phyloP scores from a whole-genome alignment of 345 rosid genomes.

The Fremontodendron californicum region DNA sequence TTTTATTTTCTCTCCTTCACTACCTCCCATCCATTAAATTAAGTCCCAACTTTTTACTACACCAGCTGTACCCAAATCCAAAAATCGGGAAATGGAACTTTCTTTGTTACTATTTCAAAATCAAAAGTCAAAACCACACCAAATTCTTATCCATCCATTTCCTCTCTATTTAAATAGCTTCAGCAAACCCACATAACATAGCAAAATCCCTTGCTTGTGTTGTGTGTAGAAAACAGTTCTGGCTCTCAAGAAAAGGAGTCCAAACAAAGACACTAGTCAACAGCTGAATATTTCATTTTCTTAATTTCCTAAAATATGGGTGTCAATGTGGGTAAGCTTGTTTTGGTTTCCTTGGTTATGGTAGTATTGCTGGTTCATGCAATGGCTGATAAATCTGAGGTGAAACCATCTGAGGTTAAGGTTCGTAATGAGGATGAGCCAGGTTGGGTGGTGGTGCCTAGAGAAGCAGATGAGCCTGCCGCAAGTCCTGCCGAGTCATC shows the following conservation, averaged over 20 bases:
- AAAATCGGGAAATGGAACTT: too few species aligned
- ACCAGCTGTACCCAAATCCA: too few species aligned
- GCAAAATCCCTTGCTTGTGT: too few species aligned
- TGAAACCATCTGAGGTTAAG: constrained; percentile 16
- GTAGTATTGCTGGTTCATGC: constrained; percentile 32
- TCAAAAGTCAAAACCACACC: too few species aligned
- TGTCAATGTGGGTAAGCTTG: constrained; percentile 21
- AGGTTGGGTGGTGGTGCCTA: not conserved
- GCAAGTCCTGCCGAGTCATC: constrained; percentile 14
- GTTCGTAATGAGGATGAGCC: constrained; percentile 2
- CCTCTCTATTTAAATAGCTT: too few species aligned
- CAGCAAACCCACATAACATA: too few species aligned
- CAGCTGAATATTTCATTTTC: not conserved
- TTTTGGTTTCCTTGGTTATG: constrained; percentile 23
- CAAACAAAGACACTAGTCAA: not conserved
- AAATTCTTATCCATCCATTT: too few species aligned
- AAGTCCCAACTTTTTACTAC: too few species aligned
- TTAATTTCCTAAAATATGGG: not conserved
- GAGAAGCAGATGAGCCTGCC: constrained; percentile 20
- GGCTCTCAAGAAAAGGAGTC: not conserved
- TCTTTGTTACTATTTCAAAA: too few species aligned
- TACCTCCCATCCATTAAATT: too few species aligned
- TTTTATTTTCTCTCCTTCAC: too few species aligned
- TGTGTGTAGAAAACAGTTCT: not conserved
- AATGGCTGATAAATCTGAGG: constrained; percentile 19